Conservation (phyloP, 2,329 filamentous ascomycete genomes). For the Colletotrichum theobromicola region DNA sequence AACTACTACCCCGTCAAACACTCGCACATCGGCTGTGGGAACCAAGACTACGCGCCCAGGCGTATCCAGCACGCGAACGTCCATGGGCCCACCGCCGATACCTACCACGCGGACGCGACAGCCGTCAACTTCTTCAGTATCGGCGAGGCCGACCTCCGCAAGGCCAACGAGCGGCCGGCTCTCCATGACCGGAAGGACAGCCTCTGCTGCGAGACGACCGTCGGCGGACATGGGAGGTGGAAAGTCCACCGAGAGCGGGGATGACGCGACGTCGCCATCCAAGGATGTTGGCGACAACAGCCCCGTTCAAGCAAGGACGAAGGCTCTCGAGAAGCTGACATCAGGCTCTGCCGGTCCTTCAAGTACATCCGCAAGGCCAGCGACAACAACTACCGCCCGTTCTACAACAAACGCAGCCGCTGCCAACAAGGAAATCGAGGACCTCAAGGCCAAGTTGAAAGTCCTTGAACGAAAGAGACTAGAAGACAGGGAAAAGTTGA, state of each 20-base stretch:
- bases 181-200: constrained; percentile 40
- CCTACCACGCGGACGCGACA: constrained; percentile 51
- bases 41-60: constrained; percentile 59
- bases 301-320: constrained; percentile 55
- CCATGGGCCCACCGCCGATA: constrained; percentile 70
- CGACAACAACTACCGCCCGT: constrained; percentile 31
- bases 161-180: constrained; percentile 47
- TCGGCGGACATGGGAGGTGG: constrained; percentile 54
- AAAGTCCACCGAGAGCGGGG: constrained; percentile 41
- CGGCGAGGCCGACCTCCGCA: constrained; percentile 29
- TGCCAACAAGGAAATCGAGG: constrained; percentile 75
- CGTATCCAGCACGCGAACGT: constrained; percentile 59
- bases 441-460: constrained; percentile 85
- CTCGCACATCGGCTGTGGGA: constrained; percentile 47
- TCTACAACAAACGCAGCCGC: constrained; percentile 50
- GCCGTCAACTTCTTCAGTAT: constrained; percentile 46
- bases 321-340: constrained; percentile 58
- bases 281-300: constrained; percentile 60
- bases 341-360: constrained; percentile 37
- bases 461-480: constrained; percentile 85
- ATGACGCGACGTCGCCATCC: constrained; percentile 46
- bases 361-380: constrained; percentile 28
- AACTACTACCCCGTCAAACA: constrained; percentile 68
- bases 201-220: constrained; percentile 43
- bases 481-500: constrained; percentile 86